Evolutionary conservation across 225 moss, liverwort and hornwort genomes (phyloP), one percentile per base, ranked within the genome.

Genomic region (Straminergon stramineum): DNA sequence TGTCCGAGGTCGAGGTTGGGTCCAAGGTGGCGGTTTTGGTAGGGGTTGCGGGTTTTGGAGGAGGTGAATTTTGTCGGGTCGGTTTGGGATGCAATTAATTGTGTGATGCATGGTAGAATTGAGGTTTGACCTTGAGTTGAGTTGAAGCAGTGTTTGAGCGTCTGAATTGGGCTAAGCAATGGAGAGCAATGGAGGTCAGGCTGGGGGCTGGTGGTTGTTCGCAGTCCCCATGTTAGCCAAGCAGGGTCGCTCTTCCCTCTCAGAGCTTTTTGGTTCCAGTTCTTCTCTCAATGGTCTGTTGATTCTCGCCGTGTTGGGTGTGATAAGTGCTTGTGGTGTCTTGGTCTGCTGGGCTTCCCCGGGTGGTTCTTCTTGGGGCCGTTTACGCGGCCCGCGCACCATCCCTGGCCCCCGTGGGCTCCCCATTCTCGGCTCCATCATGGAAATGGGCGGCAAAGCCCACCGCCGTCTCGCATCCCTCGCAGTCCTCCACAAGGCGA

Each of bases 401-500:
- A 91, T 94, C 28, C 92, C 94, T 1, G 94, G 94, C 0, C 94
- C 94, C 1, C 85, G 94, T 7, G 92, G 92, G 11, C 68, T 87
- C 5, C 94, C 94, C 5, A n/a, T 94, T 5, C 60, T 94, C 1
- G 94, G 94, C 3, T 89, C 87, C 15, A 31, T 94, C 60, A 17
- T 94, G 62, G 91, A 92, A 21, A 94, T 92, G 92, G 90, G 92
- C 0, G 92, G 91, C 1, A 55, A 87, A 7, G 94, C 92, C 28
- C 97, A 98, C 82, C 87, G 96, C 14, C 92, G 89, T 6, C 90
- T 98, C 6, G 95, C 93, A 0, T 84, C 90, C 43, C 91, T 98
- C 11, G 97, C 97, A 3, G 64, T 89, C 0, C 13, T 30, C 0
- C 88, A 93, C 81, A 64, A 92, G 15, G 97, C 97, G 6, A 88